Percentiles rank a stretch among this genome's conserved stretches.
Evolutionary conservation across 345 rosid genomes (phyloP).

Genomic region (Erysimum cheiranthoides): DNA sequence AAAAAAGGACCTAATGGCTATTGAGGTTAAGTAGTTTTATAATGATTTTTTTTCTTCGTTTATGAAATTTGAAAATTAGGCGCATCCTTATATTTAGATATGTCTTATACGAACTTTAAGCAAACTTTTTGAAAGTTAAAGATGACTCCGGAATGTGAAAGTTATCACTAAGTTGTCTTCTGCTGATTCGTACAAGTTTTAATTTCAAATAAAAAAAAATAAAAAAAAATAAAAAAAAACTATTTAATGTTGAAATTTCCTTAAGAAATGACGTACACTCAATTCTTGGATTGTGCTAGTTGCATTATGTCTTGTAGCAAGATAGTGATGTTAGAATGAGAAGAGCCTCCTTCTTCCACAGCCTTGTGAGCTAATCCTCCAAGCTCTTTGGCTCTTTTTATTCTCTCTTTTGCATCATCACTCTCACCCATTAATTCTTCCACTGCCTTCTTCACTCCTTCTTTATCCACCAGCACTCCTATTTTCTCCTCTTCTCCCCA

Average conservation of each 20-base stretch:
- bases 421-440: slow-evolving; percentile 41
- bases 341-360: slow-evolving; percentile 48
- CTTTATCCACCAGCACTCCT: slow-evolving; percentile 38
- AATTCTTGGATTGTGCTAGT: slow-evolving; percentile 7
- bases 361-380: slow-evolving; percentile 47
- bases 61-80: neutral
- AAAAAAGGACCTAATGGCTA: no score
- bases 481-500: slow-evolving; percentile 47
- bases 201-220: neutral
- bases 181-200: neutral
- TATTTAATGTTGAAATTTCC: neutral
- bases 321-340: slow-evolving; percentile 30
- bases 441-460: slow-evolving; percentile 35
- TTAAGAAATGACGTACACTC: neutral
- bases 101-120: neutral
- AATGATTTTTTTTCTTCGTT: neutral
- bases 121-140: neutral
- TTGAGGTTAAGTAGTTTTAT: no score
- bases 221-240: no score
- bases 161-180: neutral
- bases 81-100: neutral
- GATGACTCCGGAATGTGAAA: neutral
- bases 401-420: slow-evolving; percentile 44
- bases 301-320: slow-evolving; percentile 36
- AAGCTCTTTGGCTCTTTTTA: slow-evolving; percentile 45